Evolutionary conservation across 2,329 filamentous ascomycete genomes (phyloP).

Genomic region (Zasmidium angulare): DNA sequence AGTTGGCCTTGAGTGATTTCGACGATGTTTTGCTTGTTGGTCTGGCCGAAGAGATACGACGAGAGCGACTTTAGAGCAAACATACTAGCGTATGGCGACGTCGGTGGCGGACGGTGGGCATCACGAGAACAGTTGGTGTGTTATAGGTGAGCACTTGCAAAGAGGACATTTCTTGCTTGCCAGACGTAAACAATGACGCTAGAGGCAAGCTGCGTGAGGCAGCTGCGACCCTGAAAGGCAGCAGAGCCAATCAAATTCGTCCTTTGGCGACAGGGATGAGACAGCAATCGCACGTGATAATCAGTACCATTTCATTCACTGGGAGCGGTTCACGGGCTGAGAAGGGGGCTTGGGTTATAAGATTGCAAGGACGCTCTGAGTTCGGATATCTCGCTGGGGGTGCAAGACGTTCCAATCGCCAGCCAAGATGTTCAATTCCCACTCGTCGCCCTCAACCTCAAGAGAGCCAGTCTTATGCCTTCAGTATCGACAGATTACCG

Average conservation of each 20-base stretch:
- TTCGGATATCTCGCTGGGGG: too few relatives aligned
- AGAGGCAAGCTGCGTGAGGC: background rate
- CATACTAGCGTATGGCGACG: slow-evolving; percentile 22
- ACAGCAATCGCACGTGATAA: too few relatives aligned
- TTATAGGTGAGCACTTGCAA: background rate
- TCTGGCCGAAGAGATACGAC: slow-evolving; percentile 88
- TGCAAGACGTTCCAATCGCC: too few relatives aligned
- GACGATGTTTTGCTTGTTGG: slow-evolving; percentile 87
- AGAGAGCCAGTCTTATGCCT: too few relatives aligned
- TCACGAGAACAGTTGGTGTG: slow-evolving; percentile 12
- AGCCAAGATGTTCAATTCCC: too few relatives aligned
- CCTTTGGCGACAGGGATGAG: too few relatives aligned
- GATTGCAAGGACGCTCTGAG: too few relatives aligned
- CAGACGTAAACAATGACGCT: background rate
- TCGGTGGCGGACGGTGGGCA: slow-evolving; percentile 7
- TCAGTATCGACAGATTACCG: too few relatives aligned
- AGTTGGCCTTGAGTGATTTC: slow-evolving; percentile 95
- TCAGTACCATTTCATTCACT: too few relatives aligned
- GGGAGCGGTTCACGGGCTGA: too few relatives aligned
- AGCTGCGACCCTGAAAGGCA: background rate
- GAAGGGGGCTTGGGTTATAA: too few relatives aligned
- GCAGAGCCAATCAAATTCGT: background rate
- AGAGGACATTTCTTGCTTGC: background rate
- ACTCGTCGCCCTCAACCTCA: too few relatives aligned
- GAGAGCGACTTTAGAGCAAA: slow-evolving; percentile 37